phyloP scores from a whole-genome alignment of 805 yeast species.

The Monosporozyma yasuniensis region DNA sequence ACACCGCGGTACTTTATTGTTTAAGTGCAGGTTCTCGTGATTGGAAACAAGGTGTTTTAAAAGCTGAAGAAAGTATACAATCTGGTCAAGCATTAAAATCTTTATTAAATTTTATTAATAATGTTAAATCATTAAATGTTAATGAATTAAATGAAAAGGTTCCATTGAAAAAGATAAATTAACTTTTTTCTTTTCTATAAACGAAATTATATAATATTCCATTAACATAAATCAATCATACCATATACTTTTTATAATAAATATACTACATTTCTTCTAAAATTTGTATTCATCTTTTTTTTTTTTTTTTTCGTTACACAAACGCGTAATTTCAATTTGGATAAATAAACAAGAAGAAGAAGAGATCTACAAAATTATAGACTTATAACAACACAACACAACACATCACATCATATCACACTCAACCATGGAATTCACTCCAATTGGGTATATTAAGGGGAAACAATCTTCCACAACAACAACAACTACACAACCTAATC shows the following conservation, averaged over 20 bases:
- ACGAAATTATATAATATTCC: too few species aligned
- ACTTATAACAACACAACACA: not conserved
- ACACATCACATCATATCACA: not conserved
- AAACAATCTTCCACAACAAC: constrained; percentile 5
- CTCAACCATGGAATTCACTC: constrained; percentile 33
- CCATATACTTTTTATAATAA: too few species aligned
- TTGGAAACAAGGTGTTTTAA: constrained; percentile 71
- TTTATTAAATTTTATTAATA: constrained; percentile 40
- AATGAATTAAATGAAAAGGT: not conserved
- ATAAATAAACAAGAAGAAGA: not conserved
- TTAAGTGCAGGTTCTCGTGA: constrained; percentile 56
- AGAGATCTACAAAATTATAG: too few species aligned
- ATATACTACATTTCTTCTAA: too few species aligned
- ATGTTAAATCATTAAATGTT: constrained; percentile 3
- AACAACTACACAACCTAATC: not conserved
- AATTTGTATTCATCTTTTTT: not conserved
- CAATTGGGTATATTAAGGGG: constrained; percentile 31
- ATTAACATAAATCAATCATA: too few species aligned
- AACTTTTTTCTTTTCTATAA: not conserved
- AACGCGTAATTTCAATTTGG: not conserved
- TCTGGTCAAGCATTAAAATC: constrained; percentile 60
- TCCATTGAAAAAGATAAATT: not conserved
- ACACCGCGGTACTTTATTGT: constrained; percentile 79
- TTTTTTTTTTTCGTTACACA: not conserved
- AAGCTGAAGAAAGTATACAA: constrained; percentile 60